Base-by-base conservation (phyloP, 495 filamentous ascomycete genomes). In the Saxophila tyrrhenica region DNA sequence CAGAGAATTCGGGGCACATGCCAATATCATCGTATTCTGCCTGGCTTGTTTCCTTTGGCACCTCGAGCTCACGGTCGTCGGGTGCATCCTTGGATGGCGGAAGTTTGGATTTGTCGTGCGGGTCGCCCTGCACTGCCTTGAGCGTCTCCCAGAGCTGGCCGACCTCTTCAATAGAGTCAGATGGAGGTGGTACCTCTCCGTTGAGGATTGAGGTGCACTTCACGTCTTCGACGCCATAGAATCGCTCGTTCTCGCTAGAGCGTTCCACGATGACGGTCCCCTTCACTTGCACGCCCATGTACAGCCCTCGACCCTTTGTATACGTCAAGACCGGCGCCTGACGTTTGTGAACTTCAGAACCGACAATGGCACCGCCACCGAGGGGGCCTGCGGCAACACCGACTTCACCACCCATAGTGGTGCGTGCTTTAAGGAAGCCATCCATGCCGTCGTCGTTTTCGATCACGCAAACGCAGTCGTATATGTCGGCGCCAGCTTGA, bases 391-490 rank as follows among this genome's bases (percentile, higher is more conserved):
- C 81, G 9, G 82, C 75, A 11, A 84, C 81, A 58, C 75, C 84
- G 45, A 92, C 73, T 63, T 92, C 87, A 25, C 80, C 80, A 1
- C 88, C 88, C 8, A 95, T 68, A 1, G 86, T 89, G 52, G 84
- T 77, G 38, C 83, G 81, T 11, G 89, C 71, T 41, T 78, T 81
- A 43, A 84, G 85, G 66, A 95, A 91, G 0, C 84, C 78, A 48
- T 90, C 85, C 38, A 94, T 73, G 10, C 86, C 87, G 46, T 86
- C 76, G 22, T 82, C 78, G 29, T 83, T 88, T 67, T 92, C 94
- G 65, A 94, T 89, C 3, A 95, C 81, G 0, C 94, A 76, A 17
- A 94, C 82, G 64, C 87, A 92, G 64, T 95, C 89, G 73, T 94
- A 95, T 52, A 94, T 86, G 59, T 95, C 89, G 25, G 91, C 86